Conservation (phyloP, 768 basidiomycete genomes). For the Pleurotus pulmonarius region DNA sequence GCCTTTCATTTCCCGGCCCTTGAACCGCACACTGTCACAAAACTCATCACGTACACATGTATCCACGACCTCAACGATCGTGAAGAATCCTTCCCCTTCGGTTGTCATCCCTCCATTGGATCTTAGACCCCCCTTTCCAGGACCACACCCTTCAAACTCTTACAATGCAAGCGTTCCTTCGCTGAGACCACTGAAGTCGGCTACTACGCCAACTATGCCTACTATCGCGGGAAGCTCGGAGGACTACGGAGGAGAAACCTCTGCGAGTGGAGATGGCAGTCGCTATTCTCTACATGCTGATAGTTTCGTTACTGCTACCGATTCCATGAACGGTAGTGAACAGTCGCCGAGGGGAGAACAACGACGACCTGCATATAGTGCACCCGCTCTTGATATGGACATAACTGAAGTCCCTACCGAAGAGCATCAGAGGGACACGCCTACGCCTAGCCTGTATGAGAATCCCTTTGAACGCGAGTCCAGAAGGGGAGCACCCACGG, state of each 20-base stretch:
- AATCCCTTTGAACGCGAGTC: constrained; percentile 2
- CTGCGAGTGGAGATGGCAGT: constrained; percentile 24
- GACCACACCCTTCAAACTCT: constrained; percentile 26
- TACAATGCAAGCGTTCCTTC: constrained; percentile 25
- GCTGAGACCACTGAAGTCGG: constrained; percentile 19
- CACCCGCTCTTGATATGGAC: constrained; percentile 3
- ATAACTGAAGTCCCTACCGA: constrained; percentile 6
- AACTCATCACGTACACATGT: constrained; percentile 58
- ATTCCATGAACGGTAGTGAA: constrained; percentile 9
- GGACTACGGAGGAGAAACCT: constrained; percentile 19
- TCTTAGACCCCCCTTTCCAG: constrained; percentile 49
- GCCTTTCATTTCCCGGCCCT: constrained; percentile 55
- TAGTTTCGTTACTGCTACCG: constrained; percentile 52
- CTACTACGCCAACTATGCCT: constrained; percentile 30
- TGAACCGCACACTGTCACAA: constrained; percentile 64
- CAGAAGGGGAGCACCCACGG: neutral
- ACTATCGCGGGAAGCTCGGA: constrained; percentile 38
- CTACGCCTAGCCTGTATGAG: neutral
- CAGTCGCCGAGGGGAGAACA: neutral
- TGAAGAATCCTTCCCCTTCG: constrained; percentile 22
- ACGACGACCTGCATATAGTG: neutral
- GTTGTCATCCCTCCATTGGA: constrained; percentile 60
- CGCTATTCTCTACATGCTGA: constrained; percentile 48
- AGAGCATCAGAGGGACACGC: neutral
- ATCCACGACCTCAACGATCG: constrained; percentile 32